Base-by-base conservation (phyloP, 805 yeast genomes). In the Cyberlindnera euphorbiae region DNA sequence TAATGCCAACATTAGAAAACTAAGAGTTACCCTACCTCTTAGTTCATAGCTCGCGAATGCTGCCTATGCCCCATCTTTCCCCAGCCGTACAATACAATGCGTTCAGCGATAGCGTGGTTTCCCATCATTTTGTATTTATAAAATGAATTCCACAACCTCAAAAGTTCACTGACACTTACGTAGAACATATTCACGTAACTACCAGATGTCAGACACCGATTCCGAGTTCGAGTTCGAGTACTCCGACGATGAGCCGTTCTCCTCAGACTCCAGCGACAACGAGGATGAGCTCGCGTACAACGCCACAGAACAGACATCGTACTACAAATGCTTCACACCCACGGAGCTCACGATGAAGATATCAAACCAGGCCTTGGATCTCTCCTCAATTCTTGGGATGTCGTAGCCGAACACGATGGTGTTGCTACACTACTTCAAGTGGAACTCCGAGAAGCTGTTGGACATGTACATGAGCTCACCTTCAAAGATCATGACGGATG, bases 371-470 rank as follows among this genome's bases (percentile, higher is more conserved):
- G 59, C 68, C 0, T 44, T 46, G 5, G 56, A 61, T n/a, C 48
- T 72, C 5, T 50, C 64, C 16, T 40, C 46, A 0, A 50, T 71
- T 8, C 47, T 73, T 4, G 65, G 64, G 22, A 36, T 72, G 1
- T 57, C 66, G 4, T 38, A 39, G 8, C 67, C 63, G 22, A 63
- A 63, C 15, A 63, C 76, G 13, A 52, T 69, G 9, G 54, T 69
- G 4, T 48, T 80, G 26, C 55, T 77, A 32, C 65, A 71, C 24
- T 54, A 62, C 30, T 77, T 62, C 54, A 63, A 66, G 15, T 80
- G 85, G 85, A 78, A 77, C 47, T 69, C 70, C 25, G 81, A 77
- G 38, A 62, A 64, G 36, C 52, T 79, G 33, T 53, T 79, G 41
- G 86, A 80, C 36, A 66, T 62, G 23, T 77, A 69, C 56, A 66